Evolutionary conservation across 148 eudicot genomes (phyloP).

Genomic region (Persicaria tinctoria): DNA sequence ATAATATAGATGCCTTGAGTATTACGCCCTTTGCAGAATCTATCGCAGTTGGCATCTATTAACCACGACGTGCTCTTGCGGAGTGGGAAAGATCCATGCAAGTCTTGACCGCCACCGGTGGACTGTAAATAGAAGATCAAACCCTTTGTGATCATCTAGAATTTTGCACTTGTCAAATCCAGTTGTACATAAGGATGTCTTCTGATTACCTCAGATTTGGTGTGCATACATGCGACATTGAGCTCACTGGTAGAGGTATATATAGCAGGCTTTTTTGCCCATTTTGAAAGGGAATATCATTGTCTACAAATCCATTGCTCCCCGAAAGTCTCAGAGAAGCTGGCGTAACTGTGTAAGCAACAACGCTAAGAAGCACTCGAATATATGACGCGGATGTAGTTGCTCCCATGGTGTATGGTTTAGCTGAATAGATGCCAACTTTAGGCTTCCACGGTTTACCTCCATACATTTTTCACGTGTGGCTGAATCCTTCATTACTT

Average conservation of each 20-base stretch:
- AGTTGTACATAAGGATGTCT: conserved; percentile 7
- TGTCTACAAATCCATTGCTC: not conserved
- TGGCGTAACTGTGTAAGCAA: too few relatives aligned
- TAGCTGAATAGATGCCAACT: too few relatives aligned
- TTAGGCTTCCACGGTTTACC: too few relatives aligned
- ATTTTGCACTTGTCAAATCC: not conserved
- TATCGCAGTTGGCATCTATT: conserved; percentile 61
- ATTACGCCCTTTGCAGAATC: conserved; percentile 33
- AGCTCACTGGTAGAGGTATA: conserved; percentile 9
- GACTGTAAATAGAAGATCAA: not conserved
- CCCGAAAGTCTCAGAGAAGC: not conserved
- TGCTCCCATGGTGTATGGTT: too few relatives aligned
- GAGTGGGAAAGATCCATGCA: conserved; percentile 29
- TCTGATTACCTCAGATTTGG: not conserved
- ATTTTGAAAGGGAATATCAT: too few relatives aligned
- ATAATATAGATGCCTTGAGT: not conserved
- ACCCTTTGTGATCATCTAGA: not conserved
- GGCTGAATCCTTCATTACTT: too few relatives aligned
- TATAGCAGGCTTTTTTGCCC: not conserved
- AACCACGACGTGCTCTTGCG: conserved; percentile 59
- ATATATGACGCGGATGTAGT: too few relatives aligned
- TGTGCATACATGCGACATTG: not conserved
- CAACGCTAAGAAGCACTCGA: too few relatives aligned
- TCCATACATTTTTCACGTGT: too few relatives aligned
- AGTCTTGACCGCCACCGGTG: not conserved